Conservation (phyloP, 352 stramenopile species). For the Globisporangium cylindrosporum region DNA sequence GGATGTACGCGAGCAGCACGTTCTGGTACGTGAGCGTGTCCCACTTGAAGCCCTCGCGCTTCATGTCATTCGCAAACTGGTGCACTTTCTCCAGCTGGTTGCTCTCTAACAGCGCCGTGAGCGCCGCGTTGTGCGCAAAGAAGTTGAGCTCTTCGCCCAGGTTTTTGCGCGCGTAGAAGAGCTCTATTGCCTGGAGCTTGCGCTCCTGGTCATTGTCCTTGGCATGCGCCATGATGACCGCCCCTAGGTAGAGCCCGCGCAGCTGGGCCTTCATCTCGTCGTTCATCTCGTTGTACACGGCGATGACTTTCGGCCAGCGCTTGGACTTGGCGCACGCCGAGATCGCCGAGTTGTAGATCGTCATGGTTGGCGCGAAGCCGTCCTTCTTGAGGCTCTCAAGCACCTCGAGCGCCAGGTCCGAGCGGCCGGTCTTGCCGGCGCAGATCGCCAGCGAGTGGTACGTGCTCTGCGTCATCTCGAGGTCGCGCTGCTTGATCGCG, state of each 20-base stretch:
- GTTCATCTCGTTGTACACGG: slow-evolving; percentile 62
- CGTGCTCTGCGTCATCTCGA: slow-evolving; percentile 73
- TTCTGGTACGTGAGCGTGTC: slow-evolving; percentile 67
- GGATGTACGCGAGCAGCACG: slow-evolving; percentile 63
- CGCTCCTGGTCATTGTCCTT: slow-evolving; percentile 45
- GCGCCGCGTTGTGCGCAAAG: slow-evolving; percentile 69
- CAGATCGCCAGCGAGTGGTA: slow-evolving; percentile 83
- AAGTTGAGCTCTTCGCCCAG: slow-evolving; percentile 47
- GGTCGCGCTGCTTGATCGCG: slow-evolving; percentile 50
- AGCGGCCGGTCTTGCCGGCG: slow-evolving; percentile 69
- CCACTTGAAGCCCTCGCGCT: slow-evolving; percentile 56
- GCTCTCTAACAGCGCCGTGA: slow-evolving; percentile 54
- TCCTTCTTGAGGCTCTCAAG: slow-evolving; percentile 45
- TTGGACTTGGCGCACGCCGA: slow-evolving; percentile 74
- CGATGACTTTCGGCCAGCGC: slow-evolving; percentile 61
- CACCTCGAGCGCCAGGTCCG: slow-evolving; percentile 63
- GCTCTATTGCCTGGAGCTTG: slow-evolving; percentile 37
- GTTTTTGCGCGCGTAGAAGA: slow-evolving; percentile 53
- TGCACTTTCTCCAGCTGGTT: slow-evolving; percentile 59
- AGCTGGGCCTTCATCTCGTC: slow-evolving; percentile 33
- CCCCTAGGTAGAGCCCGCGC: slow-evolving; percentile 54
- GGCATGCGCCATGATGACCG: slow-evolving; percentile 71
- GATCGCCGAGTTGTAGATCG: slow-evolving; percentile 82
- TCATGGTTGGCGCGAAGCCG: slow-evolving; percentile 58
- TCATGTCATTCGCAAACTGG: slow-evolving; percentile 54